Percentiles rank a stretch among this genome's conserved stretches.
phyloP scores from a whole-genome alignment of 305 asterid species.

The Solanum aculeatissimum region DNA sequence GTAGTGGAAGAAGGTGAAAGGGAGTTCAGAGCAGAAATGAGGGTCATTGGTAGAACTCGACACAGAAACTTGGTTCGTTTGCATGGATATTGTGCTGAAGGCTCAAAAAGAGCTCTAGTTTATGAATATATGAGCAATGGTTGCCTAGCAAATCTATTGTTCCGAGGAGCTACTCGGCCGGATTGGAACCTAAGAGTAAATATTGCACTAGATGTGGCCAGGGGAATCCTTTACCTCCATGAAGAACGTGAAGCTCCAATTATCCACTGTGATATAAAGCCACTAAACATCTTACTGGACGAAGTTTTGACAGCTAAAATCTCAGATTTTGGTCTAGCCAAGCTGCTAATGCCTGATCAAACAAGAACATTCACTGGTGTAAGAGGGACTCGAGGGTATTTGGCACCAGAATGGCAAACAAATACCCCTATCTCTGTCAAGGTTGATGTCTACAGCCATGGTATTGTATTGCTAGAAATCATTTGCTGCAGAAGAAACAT shows the following conservation, averaged over 20 bases:
- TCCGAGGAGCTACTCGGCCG: not conserved
- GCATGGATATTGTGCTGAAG: slow-evolving; percentile 23
- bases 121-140: slow-evolving; percentile 25
- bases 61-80: slow-evolving; percentile 28
- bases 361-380: slow-evolving; percentile 31
- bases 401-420: slow-evolving; percentile 55
- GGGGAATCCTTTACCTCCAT: slow-evolving; percentile 47
- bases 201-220: slow-evolving; percentile 41
- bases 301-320: slow-evolving; percentile 26
- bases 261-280: slow-evolving; percentile 54
- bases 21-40: slow-evolving; percentile 27
- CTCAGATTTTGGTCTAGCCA: slow-evolving; percentile 44
- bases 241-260: slow-evolving; percentile 58
- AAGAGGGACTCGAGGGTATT: slow-evolving; percentile 54
- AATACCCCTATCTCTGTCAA: slow-evolving; percentile 42
- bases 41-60: slow-evolving; percentile 21
- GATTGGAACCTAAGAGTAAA: slow-evolving; percentile 14
- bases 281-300: slow-evolving; percentile 46
- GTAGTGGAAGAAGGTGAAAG: slow-evolving; percentile 20
- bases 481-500: slow-evolving; percentile 40
- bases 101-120: slow-evolving; percentile 17
- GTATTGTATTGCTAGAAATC: slow-evolving; percentile 49
- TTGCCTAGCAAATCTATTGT: slow-evolving; percentile 9
- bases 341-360: slow-evolving; percentile 32
- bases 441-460: slow-evolving; percentile 42